Evolutionary conservation across 192 early-diverging fungal species (phyloP).

Genomic region (Paraglomus brasilianum): DNA sequence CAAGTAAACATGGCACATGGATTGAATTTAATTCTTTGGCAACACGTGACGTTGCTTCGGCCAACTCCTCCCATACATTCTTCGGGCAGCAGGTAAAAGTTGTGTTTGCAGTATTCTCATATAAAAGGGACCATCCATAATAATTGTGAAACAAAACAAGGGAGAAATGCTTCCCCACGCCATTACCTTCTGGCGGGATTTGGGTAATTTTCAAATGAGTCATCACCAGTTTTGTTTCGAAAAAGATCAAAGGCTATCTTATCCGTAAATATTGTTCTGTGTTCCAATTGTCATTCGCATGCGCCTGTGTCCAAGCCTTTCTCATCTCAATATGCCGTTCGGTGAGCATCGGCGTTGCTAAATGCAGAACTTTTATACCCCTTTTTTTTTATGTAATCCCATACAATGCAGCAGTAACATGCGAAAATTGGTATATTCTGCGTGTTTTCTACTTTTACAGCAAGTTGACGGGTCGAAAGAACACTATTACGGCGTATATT

Average conservation of each 20-base stretch:
- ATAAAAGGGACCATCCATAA: background rate
- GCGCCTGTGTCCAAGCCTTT: background rate
- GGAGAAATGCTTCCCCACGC: background rate
- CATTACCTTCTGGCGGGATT: too few species aligned
- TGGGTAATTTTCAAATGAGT: too few species aligned
- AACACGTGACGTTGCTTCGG: background rate
- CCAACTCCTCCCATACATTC: background rate
- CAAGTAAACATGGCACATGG: too few species aligned
- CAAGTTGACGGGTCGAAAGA: too few species aligned
- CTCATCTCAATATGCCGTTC: background rate
- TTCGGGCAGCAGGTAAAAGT: background rate
- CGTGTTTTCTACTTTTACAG: too few species aligned
- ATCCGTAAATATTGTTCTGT: background rate
- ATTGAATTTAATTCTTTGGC: too few species aligned
- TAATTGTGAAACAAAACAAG: background rate
- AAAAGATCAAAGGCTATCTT: background rate
- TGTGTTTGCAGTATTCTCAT: background rate
- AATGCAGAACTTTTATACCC: background rate
- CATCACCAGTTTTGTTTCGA: background rate
- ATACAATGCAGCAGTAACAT: too few species aligned
- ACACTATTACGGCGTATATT: too few species aligned
- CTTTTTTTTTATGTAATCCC: background rate
- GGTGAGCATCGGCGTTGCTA: background rate
- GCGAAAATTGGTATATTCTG: background rate
- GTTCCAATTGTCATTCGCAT: slow-evolving; percentile 4